Evolutionary conservation across 805 yeast species (phyloP).

Genomic region (Wickerhamiella azyma): DNA sequence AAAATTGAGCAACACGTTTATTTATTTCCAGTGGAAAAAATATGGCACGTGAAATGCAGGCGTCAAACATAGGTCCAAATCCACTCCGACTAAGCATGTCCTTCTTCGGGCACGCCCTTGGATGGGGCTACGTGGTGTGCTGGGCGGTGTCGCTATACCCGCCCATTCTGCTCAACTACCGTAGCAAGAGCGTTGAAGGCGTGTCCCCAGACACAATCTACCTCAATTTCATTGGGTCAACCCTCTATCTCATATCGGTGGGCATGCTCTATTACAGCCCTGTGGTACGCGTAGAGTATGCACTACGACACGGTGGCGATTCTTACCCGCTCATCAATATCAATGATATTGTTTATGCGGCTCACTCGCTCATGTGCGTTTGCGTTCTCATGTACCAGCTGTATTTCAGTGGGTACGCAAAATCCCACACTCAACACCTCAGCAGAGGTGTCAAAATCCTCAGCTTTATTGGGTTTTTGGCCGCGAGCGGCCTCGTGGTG

Average conservation of each 20-base stretch:
- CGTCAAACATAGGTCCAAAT: too few species aligned
- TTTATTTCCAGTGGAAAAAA: too few species aligned
- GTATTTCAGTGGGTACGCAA: constrained; percentile 26
- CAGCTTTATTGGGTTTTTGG: constrained; percentile 13
- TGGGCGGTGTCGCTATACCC: constrained; percentile 30
- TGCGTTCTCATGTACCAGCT: constrained; percentile 27
- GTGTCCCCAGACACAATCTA: constrained; percentile 26
- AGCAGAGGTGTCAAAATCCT: constrained; percentile 20
- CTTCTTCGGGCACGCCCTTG: constrained; percentile 12
- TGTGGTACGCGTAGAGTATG: constrained; percentile 26
- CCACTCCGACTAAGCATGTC: constrained; percentile 1
- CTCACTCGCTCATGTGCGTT: constrained; percentile 32
- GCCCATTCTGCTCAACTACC: constrained; percentile 24
- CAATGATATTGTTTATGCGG: constrained; percentile 33
- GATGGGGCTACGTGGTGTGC: constrained; percentile 22
- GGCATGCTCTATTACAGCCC: constrained; percentile 23
- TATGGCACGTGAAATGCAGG: too few species aligned
- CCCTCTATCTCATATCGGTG: constrained; percentile 24
- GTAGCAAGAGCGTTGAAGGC: constrained; percentile 27
- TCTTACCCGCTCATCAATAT: constrained; percentile 30
- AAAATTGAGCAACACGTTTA: too few species aligned
- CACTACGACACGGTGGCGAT: constrained; percentile 21
- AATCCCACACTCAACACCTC: constrained; percentile 22
- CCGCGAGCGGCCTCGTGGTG: constrained; percentile 16
- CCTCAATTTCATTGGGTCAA: constrained; percentile 26